These are phyloP conservation scores for Neonectria punicea DNA, from an alignment of 2,329 filamentous ascomycete genomes.

Conservation along the genomic window DNA sequence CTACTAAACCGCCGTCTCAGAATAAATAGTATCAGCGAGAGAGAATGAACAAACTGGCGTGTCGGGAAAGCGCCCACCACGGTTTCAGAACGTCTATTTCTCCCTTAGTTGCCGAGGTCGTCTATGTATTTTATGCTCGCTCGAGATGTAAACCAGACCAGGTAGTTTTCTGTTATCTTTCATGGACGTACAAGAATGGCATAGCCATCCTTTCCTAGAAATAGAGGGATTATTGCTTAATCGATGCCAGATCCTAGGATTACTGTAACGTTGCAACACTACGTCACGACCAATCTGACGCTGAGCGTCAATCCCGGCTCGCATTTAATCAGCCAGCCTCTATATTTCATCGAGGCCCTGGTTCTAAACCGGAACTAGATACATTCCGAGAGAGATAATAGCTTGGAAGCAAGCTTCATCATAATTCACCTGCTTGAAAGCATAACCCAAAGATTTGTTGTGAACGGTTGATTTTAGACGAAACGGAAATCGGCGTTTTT, in stretches of 20 bases:
- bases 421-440: background rate
- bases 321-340: background rate
- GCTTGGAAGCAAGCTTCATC: background rate
- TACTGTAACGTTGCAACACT: background rate
- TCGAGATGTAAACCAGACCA: background rate
- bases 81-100: background rate
- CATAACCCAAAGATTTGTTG: background rate
- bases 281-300: background rate
- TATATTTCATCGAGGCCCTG: background rate
- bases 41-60: background rate
- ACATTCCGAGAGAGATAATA: background rate
- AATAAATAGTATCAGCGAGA: accelerated
- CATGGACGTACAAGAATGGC: background rate
- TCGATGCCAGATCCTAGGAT: background rate
- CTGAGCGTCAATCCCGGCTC: background rate
- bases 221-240: background rate
- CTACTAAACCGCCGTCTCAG: background rate
- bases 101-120: background rate
- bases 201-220: background rate
- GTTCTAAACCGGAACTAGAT: background rate
- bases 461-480: background rate
- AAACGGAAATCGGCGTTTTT: background rate
- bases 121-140: background rate
- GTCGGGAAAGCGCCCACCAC: background rate
- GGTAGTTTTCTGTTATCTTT: background rate